Evolutionary conservation across 2,329 filamentous ascomycete genomes (phyloP), one percentile per base, ranked within the genome.

Genomic region (Chaetomium strumarium): DNA sequence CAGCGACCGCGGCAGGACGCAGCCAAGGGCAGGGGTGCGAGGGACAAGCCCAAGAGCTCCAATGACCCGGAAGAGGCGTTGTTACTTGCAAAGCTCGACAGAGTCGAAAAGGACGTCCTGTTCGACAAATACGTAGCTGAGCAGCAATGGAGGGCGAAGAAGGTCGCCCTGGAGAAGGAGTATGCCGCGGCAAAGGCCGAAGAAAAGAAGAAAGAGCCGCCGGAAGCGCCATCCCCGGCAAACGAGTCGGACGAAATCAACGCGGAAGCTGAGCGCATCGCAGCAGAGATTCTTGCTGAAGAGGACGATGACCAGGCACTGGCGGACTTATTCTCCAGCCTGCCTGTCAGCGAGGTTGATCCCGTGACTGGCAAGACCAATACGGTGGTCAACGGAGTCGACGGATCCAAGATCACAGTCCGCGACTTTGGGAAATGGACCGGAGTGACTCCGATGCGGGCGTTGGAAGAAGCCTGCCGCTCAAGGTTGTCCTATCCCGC

Each of bases 401-500:
- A 79, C 58, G 77, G 81, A 1, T 66, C 72, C 6, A 82, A 78
- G 52, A 69, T 90, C 4, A 77, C 74, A 1, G 78, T 95, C 45
- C 78, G 88, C 40, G 86, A 96, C 62, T 96, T 97, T 75, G 90
- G 89, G 1, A 90, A 89, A 67, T 84, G 83, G 74, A 80, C 80
- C 13, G 91, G 92, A 8, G 70, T 95, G 30, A 87, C 75, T 60
- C 91, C 92, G 14, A 80, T 83, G 56, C 79, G 86, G 58, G 77
- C 88, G 29, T 71, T 97, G 12, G 90, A 96, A 67, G 91, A 96
- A 67, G 81, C 88, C n/a, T 95, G 91, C 66, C 85, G 86, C 61
- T 81, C 90, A 57, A 85, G 85, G 85, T 86, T 86, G 13, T 17
- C 31, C 14, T 9, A 8, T 20, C 24, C 17, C 60, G 67, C 63